phyloP scores from a whole-genome alignment of 2,329 filamentous ascomycete species.

The Bipolaris zeicola region DNA sequence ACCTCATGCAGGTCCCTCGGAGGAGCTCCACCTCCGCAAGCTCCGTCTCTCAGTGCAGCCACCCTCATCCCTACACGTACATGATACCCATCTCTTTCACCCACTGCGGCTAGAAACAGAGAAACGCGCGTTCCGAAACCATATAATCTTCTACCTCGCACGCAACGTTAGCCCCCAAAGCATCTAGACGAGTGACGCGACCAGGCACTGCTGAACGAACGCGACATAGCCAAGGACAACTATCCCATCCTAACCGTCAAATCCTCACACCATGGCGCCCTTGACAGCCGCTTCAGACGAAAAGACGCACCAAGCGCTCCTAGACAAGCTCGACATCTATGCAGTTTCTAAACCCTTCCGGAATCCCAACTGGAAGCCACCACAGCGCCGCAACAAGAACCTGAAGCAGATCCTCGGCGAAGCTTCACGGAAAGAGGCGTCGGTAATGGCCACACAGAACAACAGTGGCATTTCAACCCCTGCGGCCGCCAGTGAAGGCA shows the following conservation, averaged over 20 bases:
- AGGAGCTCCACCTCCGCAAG: slow-evolving; percentile 32
- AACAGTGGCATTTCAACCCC: slow-evolving; percentile 79
- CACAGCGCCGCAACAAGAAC: slow-evolving; percentile 97
- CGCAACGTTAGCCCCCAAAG: background rate
- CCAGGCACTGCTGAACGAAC: background rate
- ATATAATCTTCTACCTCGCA: background rate
- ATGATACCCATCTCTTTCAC: background rate
- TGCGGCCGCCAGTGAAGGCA: slow-evolving; percentile 44
- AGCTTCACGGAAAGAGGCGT: slow-evolving; percentile 86
- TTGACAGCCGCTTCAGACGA: slow-evolving; percentile 76
- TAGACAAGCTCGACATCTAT: slow-evolving; percentile 92
- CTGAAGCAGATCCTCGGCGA: slow-evolving; percentile 96
- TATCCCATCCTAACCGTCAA: background rate
- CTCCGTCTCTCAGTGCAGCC: slow-evolving; percentile 14
- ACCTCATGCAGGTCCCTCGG: slow-evolving; percentile 17
- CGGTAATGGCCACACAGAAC: slow-evolving; percentile 79
- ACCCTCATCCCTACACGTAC: slow-evolving; percentile 3
- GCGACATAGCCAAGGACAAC: background rate
- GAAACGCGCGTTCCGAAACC: background rate
- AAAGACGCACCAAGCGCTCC: slow-evolving; percentile 77
- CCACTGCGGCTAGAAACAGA: background rate
- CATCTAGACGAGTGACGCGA: slow-evolving; percentile 3
- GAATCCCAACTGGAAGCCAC: slow-evolving; percentile 86
- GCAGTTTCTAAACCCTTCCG: slow-evolving; percentile 86
- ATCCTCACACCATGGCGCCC: slow-evolving; percentile 55